Evolutionary conservation across 1,284 basidiomycete genomes (phyloP), one percentile per base, ranked within the genome.

Genomic region (Paramarasmius palmivorus): DNA sequence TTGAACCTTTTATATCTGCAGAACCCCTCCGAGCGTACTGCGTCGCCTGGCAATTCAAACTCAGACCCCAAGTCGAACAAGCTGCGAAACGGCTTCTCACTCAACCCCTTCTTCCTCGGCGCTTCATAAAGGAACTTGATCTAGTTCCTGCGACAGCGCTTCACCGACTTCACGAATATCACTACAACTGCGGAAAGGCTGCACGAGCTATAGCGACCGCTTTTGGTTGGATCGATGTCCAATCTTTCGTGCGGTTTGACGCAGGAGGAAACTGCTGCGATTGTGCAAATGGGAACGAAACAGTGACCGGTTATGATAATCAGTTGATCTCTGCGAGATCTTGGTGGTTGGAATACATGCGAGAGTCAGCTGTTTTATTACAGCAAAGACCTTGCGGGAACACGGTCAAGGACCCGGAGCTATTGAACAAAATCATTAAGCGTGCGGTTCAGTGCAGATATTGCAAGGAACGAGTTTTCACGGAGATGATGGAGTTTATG

Each of bases 311-410:
- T 23, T 46, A 46, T 32, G 44, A 46, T 15, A 46, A 46, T 19
- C 44, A 46, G 14, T 10, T 2, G 8, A 52, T 52, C 7, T 35
- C 50, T 29, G 4, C 49, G 20, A 38, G 36, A 37, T 45, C 32
- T 48, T 59, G 58, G 58, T 57, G 55, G 58, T n/a, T 52, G 46
- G 50, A 53, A 15, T 57, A 57, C 37, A 55, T 59, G 55, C 45
- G 44, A 32, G 45, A 42, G 12, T 37, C 44, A 25, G 52, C 42
- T 6, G 41, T 29, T 17, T 42, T 54, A 8, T 49, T 59, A 44
- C 49, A 52, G 49, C 50, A 53, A 42, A 20, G 52, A 8, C 56
- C 58, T 10, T 54, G 46, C n/a, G 45, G 49, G 17, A 35, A 35
- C 12, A 59, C 56, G 1, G 37, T 55, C 12, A 50, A 50, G 45